A percentile compares a stretch with the other conserved stretches of the same genome.
These are phyloP conservation scores for Isabelozyma rhagii DNA, from an alignment of 805 yeast species.

Conservation along the genomic window DNA sequence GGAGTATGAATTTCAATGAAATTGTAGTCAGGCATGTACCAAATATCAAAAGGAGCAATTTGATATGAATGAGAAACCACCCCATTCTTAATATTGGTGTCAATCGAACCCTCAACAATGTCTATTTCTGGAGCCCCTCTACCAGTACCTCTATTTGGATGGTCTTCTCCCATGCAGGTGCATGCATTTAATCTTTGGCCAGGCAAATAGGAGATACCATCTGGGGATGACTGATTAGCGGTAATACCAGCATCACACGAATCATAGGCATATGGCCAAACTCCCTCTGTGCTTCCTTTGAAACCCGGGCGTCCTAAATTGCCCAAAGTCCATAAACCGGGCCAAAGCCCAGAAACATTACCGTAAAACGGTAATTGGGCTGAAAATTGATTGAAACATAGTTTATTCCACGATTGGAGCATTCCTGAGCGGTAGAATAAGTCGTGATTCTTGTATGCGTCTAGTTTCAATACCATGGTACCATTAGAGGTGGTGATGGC, in stretches of 20 bases:
- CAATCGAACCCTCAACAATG: constrained; percentile 80
- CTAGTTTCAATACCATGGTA: constrained; percentile 31
- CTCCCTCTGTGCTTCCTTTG: constrained; percentile 34
- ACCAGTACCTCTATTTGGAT: constrained; percentile 36
- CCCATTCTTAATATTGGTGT: constrained; percentile 49
- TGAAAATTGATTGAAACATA: constrained; percentile 35
- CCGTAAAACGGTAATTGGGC: constrained; percentile 37
- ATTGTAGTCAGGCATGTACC: constrained; percentile 90
- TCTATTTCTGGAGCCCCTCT: constrained; percentile 71
- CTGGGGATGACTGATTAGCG: constrained; percentile 39
- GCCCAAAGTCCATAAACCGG: constrained; percentile 42
- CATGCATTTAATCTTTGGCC: constrained; percentile 34
- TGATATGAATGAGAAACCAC: constrained; percentile 90
- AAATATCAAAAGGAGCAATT: constrained; percentile 89
- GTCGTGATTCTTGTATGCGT: constrained; percentile 35
- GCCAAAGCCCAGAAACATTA: constrained; percentile 38
- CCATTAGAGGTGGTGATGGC: constrained; percentile 41
- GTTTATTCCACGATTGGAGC: constrained; percentile 39
- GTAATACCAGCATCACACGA: constrained; percentile 40
- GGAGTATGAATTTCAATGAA: constrained; percentile 70
- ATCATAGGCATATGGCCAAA: constrained; percentile 41
- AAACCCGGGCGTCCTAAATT: constrained; percentile 40
- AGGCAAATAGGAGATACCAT: constrained; percentile 39
- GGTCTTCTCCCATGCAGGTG: constrained; percentile 35
- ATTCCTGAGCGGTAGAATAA: constrained; percentile 37